A percentile compares a stretch with the other conserved stretches of the same genome.
phyloP scores from a whole-genome alignment of 495 filamentous ascomycete species.

The Annulohypoxylon stygium region DNA sequence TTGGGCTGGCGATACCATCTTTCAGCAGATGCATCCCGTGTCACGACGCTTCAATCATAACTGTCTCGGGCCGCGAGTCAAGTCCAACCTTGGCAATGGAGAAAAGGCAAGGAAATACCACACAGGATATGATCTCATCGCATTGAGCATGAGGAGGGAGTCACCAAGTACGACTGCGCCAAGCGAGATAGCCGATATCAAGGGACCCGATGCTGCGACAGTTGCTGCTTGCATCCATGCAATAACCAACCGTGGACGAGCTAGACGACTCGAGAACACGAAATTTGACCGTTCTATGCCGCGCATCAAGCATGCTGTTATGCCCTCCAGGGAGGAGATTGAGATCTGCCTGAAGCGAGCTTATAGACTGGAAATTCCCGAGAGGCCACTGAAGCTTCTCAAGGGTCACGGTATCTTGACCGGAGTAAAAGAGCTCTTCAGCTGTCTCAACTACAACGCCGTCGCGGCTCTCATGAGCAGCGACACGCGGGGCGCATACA shows the following conservation, averaged over 20 bases:
- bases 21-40: conserved; percentile 22
- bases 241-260: background rate
- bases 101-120: background rate
- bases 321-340: background rate
- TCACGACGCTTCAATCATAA: background rate
- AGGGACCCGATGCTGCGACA: background rate
- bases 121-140: background rate
- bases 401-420: background rate
- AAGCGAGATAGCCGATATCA: background rate
- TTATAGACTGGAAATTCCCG: background rate
- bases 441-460: background rate
- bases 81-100: background rate
- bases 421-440: conserved; percentile 1
- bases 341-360: background rate
- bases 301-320: background rate
- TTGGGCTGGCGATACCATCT: conserved; percentile 16
- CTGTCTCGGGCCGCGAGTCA: background rate
- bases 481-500: conserved; percentile 9
- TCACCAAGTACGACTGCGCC: background rate
- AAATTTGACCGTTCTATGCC: background rate
- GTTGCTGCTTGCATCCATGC: background rate
- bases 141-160: background rate
- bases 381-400: background rate
- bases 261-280: background rate
- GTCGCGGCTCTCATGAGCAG: conserved; percentile 1